Evolutionary conservation across 495 filamentous ascomycete species (phyloP).

Genomic region (Penicillium parvum): DNA sequence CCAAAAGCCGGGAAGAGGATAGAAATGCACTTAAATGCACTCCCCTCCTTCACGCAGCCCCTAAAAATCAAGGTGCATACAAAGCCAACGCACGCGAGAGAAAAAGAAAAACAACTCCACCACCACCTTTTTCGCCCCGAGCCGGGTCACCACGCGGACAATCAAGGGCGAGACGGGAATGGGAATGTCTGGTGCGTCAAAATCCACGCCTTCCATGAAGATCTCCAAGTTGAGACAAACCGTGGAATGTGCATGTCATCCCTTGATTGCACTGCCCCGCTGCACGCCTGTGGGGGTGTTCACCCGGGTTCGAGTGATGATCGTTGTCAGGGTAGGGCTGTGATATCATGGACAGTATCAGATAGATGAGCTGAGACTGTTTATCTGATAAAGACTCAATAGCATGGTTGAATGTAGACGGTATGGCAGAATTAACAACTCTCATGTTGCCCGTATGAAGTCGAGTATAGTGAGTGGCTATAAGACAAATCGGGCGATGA

Average conservation of each 20-base stretch:
- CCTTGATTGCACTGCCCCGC: conserved; percentile 31
- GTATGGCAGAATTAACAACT: too few species aligned
- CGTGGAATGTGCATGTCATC: conserved; percentile 27
- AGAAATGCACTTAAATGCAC: background rate
- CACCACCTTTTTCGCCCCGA: conserved; percentile 22
- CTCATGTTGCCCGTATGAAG: background rate
- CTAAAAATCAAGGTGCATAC: conserved; percentile 9
- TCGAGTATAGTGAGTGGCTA: background rate
- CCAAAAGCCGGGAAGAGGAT: background rate
- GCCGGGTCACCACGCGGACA: conserved; percentile 21
- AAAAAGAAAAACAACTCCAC: conserved; percentile 6
- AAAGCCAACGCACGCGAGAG: conserved; percentile 20
- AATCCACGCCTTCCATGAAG: background rate
- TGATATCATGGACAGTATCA: background rate
- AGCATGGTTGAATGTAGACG: background rate
- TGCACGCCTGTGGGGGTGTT: conserved; percentile 5
- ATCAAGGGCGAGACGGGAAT: conserved; percentile 15
- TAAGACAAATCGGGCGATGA: conserved; percentile 13
- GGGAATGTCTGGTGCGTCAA: conserved; percentile 1
- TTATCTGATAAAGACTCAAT: background rate
- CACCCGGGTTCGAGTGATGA: conserved; percentile 15
- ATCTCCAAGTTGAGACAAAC: conserved; percentile 3
- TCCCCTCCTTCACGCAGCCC: background rate
- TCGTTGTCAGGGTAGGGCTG: conserved; percentile 3
- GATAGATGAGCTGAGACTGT: too few species aligned